Base-by-base conservation (phyloP, 192 early-diverging fungal species). In the Lunasporangiospora selenospora region DNA sequence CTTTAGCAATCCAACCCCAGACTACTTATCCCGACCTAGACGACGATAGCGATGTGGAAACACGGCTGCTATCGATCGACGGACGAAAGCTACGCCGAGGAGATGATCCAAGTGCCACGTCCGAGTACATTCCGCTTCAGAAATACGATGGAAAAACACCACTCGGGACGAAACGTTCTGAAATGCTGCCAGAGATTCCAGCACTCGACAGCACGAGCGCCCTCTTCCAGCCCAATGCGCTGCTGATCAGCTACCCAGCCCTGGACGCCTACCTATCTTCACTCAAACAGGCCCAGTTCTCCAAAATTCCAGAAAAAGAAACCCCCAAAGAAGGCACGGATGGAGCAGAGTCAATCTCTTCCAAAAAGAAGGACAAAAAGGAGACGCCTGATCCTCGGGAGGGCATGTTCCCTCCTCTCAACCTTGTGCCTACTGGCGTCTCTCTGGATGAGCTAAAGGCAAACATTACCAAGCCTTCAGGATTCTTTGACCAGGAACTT, bases 331-430 rank as follows among this genome's bases (percentile, higher is more conserved):
- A 40, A 34, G 9, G 16, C 2, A 11, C 37, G 3, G 48, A 23
- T n/a, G 41, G n/a, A 13, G 18, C 30, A 51, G 18, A 53, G 34
- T 37, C 36, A 38, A 36, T 37, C 52, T 18, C 32, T 23, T 24
- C 19, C 52, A 45, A 13, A 44, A 6, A 39, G 21, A 71, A 62
- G 38, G 13, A 36, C 6, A 69, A 69, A 30, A 62, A 62, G 18
- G 13, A n/a, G 1, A 52, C 53, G 6, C 53, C 46, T 29, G 67
- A 63, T 16, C 54, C 60, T 0, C 37, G 54, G 13, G 61, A 67
- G 7, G 61, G 59, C 18, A 67, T 79, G 55, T 79, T 79, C 33
- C 77, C 77, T 18, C 70, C 71, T 3, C 45, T 79, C 36, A 62
- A 47, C 31, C 60, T 44, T 15, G 34, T 75, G 8, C 65, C 77